Conservation (phyloP, 1,139 yeast species). For the Saccharomyces pastorianus region DNA sequence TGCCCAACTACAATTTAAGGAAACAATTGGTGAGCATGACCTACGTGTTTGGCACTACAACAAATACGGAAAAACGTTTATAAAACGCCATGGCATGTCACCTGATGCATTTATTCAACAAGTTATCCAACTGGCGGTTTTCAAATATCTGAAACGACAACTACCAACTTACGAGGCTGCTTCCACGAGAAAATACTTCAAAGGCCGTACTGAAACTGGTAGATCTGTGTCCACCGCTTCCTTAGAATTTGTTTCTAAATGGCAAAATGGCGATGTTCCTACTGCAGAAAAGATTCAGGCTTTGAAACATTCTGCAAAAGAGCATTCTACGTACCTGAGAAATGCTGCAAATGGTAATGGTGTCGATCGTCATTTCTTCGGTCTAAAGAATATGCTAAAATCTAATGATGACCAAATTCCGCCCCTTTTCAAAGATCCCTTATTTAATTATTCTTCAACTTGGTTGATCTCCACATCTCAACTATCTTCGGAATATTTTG, state of each 20-base stretch:
- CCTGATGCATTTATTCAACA: constrained; percentile 77
- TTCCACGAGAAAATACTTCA: constrained; percentile 79
- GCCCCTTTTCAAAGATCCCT: constrained; percentile 66
- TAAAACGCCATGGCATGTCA: constrained; percentile 59
- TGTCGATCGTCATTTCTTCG: constrained; percentile 90
- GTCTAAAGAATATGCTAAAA: constrained; percentile 65
- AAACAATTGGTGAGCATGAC: constrained; percentile 46
- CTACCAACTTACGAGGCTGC: constrained; percentile 96
- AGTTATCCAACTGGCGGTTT: constrained; percentile 69
- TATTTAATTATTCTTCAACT: constrained; percentile 62
- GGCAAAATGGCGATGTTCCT: constrained; percentile 54
- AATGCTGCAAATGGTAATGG: constrained; percentile 84
- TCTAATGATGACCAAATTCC: constrained; percentile 48
- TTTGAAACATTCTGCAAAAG: constrained; percentile 63
- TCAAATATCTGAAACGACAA: constrained; percentile 68
- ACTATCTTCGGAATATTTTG: constrained; percentile 77
- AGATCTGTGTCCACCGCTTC: constrained; percentile 79
- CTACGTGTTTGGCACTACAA: constrained; percentile 61
- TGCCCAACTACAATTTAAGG: constrained; percentile 51
- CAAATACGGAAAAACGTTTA: constrained; percentile 64
- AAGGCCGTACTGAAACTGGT: constrained; percentile 95
- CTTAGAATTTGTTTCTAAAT: constrained; percentile 62
- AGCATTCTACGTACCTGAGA: constrained; percentile 67
- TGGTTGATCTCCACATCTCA: constrained; percentile 92
- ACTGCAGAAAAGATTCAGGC: constrained; percentile 55